A percentile compares a stretch with the other conserved stretches of the same genome.
Conservation (phyloP, 2,329 filamentous ascomycete genomes). For the Pseudogymnoascus sp. region DNA sequence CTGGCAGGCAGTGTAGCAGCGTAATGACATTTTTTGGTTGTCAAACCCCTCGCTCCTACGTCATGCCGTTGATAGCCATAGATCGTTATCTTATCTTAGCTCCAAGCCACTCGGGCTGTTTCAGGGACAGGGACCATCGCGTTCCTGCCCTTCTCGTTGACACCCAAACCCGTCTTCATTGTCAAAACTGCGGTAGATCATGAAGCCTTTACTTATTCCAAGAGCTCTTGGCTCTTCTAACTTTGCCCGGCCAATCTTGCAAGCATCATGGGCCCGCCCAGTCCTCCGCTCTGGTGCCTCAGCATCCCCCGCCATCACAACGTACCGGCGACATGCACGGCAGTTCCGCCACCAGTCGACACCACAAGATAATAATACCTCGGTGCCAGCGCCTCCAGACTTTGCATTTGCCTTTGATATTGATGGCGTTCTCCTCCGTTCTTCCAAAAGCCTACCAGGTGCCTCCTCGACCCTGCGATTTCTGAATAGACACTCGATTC, state of each 20-base stretch:
- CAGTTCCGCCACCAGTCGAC: background rate
- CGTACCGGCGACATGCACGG: background rate
- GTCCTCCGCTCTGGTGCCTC: background rate
- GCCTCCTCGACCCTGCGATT: conserved; percentile 65
- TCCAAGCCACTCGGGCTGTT: background rate
- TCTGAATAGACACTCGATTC: conserved; percentile 66
- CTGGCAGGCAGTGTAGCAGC: background rate
- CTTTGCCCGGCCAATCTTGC: background rate
- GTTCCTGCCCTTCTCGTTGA: background rate
- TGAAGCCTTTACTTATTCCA: conserved; percentile 2
- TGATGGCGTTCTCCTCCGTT: conserved; percentile 89
- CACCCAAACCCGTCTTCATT: background rate
- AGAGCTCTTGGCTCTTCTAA: background rate
- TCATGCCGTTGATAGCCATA: conserved; percentile 6
- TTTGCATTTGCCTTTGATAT: conserved; percentile 36
- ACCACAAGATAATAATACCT: background rate
- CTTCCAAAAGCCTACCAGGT: conserved; percentile 67
- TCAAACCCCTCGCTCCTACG: background rate
- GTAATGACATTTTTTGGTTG: background rate
- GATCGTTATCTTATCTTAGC: conserved; percentile 3
- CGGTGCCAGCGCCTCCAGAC: background rate
- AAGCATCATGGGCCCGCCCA: background rate
- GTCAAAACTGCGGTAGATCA: background rate
- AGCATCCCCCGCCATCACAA: background rate
- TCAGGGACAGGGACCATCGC: conserved; percentile 3